A percentile compares a stretch with the other conserved stretches of the same genome.
Evolutionary conservation across 495 filamentous ascomycete genomes (phyloP).

Genomic region (Aspergillus conjunctus): DNA sequence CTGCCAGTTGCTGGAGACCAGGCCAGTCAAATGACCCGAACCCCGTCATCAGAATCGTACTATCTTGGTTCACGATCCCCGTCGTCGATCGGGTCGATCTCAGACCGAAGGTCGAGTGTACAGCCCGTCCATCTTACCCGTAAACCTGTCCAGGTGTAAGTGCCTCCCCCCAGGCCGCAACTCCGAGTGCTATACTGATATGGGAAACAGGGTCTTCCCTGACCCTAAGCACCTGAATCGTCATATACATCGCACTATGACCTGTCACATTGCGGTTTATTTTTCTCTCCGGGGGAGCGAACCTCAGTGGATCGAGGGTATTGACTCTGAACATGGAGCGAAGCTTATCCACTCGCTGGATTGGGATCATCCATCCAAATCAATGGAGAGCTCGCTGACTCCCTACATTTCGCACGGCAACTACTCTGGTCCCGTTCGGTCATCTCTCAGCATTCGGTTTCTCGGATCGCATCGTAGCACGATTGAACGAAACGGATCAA

Average conservation of each 20-base stretch:
- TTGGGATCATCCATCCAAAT: neutral
- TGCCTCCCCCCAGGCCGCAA: neutral
- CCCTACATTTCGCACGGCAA: constrained; percentile 10
- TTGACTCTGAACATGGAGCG: constrained; percentile 2
- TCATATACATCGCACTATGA: constrained; percentile 1
- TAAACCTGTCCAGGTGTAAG: constrained; percentile 17
- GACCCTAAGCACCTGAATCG: constrained; percentile 4
- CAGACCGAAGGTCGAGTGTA: constrained; percentile 7
- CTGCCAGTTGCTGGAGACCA: neutral
- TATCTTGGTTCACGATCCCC: constrained; percentile 1
- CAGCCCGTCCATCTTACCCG: constrained; percentile 4
- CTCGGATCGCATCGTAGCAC: constrained; percentile 11
- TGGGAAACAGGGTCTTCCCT: constrained; percentile 5
- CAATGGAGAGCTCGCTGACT: constrained; percentile 9
- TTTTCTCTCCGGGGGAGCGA: constrained; percentile 1
- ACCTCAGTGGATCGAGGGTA: constrained; percentile 12
- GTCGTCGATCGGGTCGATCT: neutral
- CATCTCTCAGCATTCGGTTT: constrained; percentile 4
- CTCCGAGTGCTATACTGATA: neutral
- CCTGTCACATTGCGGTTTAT: constrained; percentile 5
- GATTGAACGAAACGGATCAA: neutral
- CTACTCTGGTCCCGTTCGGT: neutral
- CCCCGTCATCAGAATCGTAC: constrained; percentile 7
- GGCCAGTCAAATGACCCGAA: neutral
- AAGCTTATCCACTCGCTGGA: constrained; percentile 8